Conservation (phyloP, 495 filamentous ascomycete species). For the Lentithecium fluviatile region DNA sequence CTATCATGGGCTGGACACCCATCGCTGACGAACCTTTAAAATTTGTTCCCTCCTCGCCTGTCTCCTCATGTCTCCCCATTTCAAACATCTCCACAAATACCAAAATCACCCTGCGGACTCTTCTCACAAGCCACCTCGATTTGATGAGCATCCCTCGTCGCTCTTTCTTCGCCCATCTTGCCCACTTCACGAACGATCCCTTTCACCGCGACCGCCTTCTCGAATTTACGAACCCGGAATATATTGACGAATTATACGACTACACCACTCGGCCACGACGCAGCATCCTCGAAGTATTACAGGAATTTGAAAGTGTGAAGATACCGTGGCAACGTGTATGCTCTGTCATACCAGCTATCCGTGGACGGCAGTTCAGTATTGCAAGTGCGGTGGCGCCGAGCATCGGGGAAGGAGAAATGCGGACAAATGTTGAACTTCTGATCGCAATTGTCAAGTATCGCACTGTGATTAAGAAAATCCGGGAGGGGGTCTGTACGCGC, state of each 20-base stretch:
- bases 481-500: constrained; percentile 86
- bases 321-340: constrained; percentile 73
- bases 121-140: constrained; percentile 80
- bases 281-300: constrained; percentile 84
- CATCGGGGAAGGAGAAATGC: constrained; percentile 23
- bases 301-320: constrained; percentile 81
- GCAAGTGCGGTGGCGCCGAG: constrained; percentile 63
- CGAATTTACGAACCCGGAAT: constrained; percentile 75
- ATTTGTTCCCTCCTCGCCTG: constrained; percentile 46
- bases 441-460: constrained; percentile 90
- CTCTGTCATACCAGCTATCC: constrained; percentile 70
- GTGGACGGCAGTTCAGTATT: constrained; percentile 83
- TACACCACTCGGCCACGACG: constrained; percentile 91
- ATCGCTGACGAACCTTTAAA: constrained; percentile 65
- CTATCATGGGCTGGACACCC: constrained; percentile 70
- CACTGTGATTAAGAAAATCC: constrained; percentile 79
- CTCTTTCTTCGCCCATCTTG: constrained; percentile 73
- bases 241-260: constrained; percentile 88
- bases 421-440: constrained; percentile 68
- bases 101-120: constrained; percentile 64
- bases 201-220: constrained; percentile 76
- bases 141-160: constrained; percentile 85
- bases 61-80: constrained; percentile 45
- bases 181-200: constrained; percentile 67
- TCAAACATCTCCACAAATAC: constrained; percentile 25